These are phyloP conservation scores for Suillus fuscotomentosus DNA, from an alignment of 768 basidiomycete species.

Conservation along the genomic window DNA sequence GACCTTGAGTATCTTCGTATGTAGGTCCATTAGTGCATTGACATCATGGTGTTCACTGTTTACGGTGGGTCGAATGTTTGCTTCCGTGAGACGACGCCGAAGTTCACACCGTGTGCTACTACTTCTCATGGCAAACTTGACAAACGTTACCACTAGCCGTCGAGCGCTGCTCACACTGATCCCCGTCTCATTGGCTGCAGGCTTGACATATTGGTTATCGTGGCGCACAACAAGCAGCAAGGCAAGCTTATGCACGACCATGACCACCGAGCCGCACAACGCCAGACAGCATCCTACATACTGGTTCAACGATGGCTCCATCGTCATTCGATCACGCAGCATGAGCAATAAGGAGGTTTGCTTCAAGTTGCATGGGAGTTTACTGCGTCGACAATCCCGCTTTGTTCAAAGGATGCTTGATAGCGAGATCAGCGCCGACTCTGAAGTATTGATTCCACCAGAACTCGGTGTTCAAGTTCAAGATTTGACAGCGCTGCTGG, in stretches of 20 bases:
- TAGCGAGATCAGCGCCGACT: constrained; percentile 1
- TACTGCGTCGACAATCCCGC: constrained; percentile 53
- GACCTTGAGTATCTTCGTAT: background rate
- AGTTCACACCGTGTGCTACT: background rate
- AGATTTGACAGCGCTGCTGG: constrained; percentile 59
- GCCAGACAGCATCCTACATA: constrained; percentile 43
- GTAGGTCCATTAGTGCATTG: background rate
- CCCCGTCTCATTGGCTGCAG: constrained; percentile 9
- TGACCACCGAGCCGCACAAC: background rate
- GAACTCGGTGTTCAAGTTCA: constrained; percentile 35
- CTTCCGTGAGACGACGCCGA: background rate
- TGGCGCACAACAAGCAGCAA: constrained; percentile 1
- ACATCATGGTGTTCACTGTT: background rate
- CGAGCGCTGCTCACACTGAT: constrained; percentile 10
- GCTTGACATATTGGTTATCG: constrained; percentile 10
- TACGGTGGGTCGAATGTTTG: background rate
- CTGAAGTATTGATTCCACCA: constrained; percentile 31
- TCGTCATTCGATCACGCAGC: constrained; percentile 45
- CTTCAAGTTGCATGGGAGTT: constrained; percentile 57
- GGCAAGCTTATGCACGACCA: background rate
- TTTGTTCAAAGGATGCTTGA: constrained; percentile 15
- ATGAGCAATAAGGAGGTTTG: constrained; percentile 21
- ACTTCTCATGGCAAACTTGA: background rate
- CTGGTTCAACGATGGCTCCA: constrained; percentile 68
- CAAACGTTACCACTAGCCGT: constrained; percentile 7